Evolutionary conservation across 2,329 filamentous ascomycete species (phyloP).

Genomic region (Fusarium sp.): DNA sequence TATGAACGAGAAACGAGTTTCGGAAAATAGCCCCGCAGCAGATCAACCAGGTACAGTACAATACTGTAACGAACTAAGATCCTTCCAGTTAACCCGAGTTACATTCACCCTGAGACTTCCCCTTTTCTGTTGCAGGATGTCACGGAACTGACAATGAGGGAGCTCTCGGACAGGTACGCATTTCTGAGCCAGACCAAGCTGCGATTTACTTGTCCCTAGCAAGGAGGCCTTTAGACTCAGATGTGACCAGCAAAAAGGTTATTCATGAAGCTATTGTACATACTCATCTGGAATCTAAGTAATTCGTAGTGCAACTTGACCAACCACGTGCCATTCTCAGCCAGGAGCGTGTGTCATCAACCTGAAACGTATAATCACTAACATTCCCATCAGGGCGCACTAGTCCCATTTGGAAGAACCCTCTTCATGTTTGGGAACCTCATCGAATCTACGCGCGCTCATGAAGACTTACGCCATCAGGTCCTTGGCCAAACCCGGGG

Average conservation of each 20-base stretch:
- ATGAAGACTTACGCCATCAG: neutral
- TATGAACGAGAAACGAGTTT: neutral
- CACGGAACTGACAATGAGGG: neutral
- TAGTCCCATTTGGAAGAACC: neutral
- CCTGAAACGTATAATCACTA: neutral
- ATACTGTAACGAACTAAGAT: neutral
- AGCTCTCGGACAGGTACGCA: too few relatives aligned
- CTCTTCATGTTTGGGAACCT: neutral
- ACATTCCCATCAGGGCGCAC: neutral
- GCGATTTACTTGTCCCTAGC: neutral
- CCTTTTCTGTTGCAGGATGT: neutral
- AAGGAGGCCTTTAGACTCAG: neutral
- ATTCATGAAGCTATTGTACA: neutral
- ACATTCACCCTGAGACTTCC: too few relatives aligned
- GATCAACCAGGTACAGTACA: neutral
- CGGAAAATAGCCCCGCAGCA: neutral
- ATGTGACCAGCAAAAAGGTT: neutral
- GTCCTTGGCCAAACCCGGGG: conserved; percentile 5
- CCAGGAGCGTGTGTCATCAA: neutral
- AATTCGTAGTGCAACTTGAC: neutral
- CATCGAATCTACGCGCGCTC: neutral
- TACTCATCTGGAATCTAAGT: neutral
- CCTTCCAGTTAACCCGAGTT: neutral
- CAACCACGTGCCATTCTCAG: neutral
- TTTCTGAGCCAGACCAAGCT: neutral